phyloP scores from a whole-genome alignment of 345 rosid genomes.

The Lumnitzera racemosa region DNA sequence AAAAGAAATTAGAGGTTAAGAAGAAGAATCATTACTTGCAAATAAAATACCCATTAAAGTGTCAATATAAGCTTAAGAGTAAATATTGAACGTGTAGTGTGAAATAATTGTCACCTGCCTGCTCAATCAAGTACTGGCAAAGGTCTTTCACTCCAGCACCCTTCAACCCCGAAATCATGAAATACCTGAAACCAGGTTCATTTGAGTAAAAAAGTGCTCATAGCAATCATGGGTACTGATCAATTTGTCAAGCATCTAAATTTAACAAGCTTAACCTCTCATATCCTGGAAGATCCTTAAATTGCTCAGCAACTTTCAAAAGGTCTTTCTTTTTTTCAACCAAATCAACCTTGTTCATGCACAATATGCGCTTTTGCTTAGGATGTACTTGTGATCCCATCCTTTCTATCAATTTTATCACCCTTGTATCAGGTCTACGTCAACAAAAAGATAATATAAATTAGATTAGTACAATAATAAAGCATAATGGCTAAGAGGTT shows the following conservation, averaged over 20 bases:
- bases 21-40: no score
- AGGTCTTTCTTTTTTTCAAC: slow-evolving; percentile 77
- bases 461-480: background rate
- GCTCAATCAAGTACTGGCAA: slow-evolving; percentile 55
- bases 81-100: no score
- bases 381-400: slow-evolving; percentile 62
- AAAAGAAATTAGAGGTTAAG: no score
- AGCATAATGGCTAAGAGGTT: background rate
- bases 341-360: slow-evolving; percentile 89
- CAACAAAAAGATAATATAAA: slow-evolving; percentile 1
- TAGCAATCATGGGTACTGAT: background rate
- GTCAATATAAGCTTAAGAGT: no score
- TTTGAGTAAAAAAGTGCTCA: slow-evolving; percentile 3
- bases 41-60: no score
- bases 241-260: background rate
- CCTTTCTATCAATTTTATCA: slow-evolving; percentile 51
- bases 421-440: slow-evolving; percentile 77
- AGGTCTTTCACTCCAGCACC: slow-evolving; percentile 83
- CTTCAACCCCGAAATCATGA: slow-evolving; percentile 82
- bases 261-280: slow-evolving; percentile 45
- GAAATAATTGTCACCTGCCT: slow-evolving; percentile 27
- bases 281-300: slow-evolving; percentile 73
- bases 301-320: slow-evolving; percentile 61
- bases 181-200: slow-evolving; percentile 33
- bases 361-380: slow-evolving; percentile 68